Conservation (phyloP, 305 asterid species). For the Fraxinus xanthoxyloides region DNA sequence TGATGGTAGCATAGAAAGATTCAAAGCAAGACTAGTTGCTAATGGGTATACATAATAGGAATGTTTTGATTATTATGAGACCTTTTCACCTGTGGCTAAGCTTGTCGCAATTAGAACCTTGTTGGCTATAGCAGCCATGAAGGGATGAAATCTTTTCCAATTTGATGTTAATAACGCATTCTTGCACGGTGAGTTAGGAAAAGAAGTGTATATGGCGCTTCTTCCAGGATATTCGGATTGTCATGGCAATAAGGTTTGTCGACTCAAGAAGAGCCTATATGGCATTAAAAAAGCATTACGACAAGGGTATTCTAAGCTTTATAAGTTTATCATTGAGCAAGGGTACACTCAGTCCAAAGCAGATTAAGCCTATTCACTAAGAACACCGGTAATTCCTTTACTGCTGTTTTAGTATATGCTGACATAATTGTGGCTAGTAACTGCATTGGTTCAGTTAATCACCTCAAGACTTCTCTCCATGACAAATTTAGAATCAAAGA, state of each 20-base stretch:
- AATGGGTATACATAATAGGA: no score
- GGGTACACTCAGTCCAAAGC: neutral
- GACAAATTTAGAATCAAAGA: neutral
- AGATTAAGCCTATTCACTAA: no score
- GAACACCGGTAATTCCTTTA: neutral
- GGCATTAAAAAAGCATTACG: neutral
- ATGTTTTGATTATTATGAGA: no score
- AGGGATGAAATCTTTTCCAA: no score
- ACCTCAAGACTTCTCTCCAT: neutral
- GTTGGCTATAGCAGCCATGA: no score
- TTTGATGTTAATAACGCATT: neutral
- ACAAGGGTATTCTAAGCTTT: neutral
- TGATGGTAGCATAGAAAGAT: neutral
- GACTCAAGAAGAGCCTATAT: neutral
- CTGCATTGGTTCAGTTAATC: neutral
- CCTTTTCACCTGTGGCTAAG: no score
- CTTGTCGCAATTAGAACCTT: no score
- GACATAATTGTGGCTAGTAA: neutral
- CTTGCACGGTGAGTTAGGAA: neutral
- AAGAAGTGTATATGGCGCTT: neutral
- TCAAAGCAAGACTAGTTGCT: neutral
- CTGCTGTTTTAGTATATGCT: neutral
- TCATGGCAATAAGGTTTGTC: neutral
- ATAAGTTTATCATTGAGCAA: neutral
- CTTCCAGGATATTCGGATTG: neutral